phyloP scores from a whole-genome alignment of 192 early-diverging fungal species.

The Neocallimastix lanati region DNA sequence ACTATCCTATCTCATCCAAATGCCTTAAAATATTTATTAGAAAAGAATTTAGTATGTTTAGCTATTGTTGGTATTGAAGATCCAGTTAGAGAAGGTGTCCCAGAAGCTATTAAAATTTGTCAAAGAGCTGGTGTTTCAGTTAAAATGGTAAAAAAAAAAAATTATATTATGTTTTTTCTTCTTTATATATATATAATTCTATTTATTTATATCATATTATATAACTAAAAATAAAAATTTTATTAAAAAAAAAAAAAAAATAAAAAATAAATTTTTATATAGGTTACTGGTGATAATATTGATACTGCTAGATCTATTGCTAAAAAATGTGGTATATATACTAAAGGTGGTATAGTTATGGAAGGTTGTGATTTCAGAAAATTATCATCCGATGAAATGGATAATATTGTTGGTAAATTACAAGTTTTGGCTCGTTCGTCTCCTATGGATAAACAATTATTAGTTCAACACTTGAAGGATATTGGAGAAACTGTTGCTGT shows the following conservation, averaged over 20 bases:
- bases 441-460: conserved; percentile 74
- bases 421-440: conserved; percentile 77
- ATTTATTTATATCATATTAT: no score
- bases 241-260: no score
- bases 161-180: neutral
- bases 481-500: neutral
- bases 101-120: conserved; percentile 57
- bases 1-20: neutral
- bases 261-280: no score
- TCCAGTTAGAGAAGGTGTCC: conserved; percentile 62
- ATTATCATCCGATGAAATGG: conserved; percentile 43
- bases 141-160: conserved; percentile 57
- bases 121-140: conserved; percentile 68
- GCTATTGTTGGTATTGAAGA: conserved; percentile 77
- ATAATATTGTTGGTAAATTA: conserved; percentile 40
- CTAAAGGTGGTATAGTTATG: conserved; percentile 27
- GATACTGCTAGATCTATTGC: conserved; percentile 56
- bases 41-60: conserved; percentile 31
- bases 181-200: neutral
- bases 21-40: neutral
- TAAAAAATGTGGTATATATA: conserved; percentile 16
- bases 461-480: conserved; percentile 46
- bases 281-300: conserved; percentile 26
- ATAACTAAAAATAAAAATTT: no score
- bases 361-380: conserved; percentile 62